Evolutionary conservation across 164 flowering plant genomes (phyloP), one percentile per base, ranked within the genome.

Genomic region (Litsea cubeba): DNA sequence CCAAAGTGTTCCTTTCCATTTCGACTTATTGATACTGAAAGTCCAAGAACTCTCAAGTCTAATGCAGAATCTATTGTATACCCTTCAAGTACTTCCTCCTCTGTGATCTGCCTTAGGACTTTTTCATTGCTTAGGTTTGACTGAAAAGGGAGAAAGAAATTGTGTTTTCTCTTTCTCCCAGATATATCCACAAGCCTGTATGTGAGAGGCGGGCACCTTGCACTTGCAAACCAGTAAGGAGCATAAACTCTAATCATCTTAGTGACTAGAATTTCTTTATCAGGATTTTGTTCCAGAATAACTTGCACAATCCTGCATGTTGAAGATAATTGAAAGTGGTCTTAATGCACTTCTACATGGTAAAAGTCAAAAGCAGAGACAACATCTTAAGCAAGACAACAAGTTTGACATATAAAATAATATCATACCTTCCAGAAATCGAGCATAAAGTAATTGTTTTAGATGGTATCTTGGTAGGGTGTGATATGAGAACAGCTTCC

Each of bases 401-500:
- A 3, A 67, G n/a, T 40, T 40, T 28, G 54, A 25, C 18, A 40
- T 35, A 71, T 50, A 58, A 51, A 74, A 25, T 20, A 65, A 12
- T 25, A 35, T 40, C 76, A 50, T 51, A 94, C 98, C 99, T 91
- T 88, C 91, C 97, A 74, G 97, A 84, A 78, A 85, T 80, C 35
- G 92, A 85, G 83, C 95, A 92, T 71, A 95, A 83, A 79, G 85
- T 84, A 72, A 91, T 68, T 71, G 92, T 86, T 83, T 87, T 89
- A 30, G 90, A 79, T 63, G 97, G 87, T 75, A 65, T 80, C 76
- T 72, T 80, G 35, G 60, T 74, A n/a, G 99, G 97, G 84, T 91
- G 91, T 35, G 97, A 89, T 75, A 95, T 75, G 51, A 88, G 85
- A 80, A 95, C 89, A 72, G 99, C 91, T 78, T 95, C 98, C 99